Evolutionary conservation across 176 grass and related monocot species (phyloP).

Genomic region (Zea luxurians): DNA sequence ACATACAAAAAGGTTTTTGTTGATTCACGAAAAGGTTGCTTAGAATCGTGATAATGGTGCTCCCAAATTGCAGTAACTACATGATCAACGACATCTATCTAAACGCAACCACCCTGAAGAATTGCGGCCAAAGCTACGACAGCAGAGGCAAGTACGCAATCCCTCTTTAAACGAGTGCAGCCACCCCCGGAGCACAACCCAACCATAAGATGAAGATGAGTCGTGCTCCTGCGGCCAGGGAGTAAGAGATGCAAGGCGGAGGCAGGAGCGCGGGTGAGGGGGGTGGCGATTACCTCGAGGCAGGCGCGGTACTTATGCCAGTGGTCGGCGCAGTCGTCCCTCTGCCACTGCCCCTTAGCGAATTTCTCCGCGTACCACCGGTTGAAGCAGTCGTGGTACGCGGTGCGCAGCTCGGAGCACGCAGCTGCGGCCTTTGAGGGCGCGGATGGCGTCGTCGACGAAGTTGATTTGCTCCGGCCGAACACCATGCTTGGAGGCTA

Average conservation of each 20-base stretch:
- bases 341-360: slow-evolving; percentile 87
- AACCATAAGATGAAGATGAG: neutral
- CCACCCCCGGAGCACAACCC: neutral
- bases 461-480: slow-evolving; percentile 41
- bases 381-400: slow-evolving; percentile 98
- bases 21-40: neutral
- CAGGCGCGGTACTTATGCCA: slow-evolving; percentile 83
- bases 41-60: neutral
- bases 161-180: neutral
- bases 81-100: neutral
- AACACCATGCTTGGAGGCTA: slow-evolving; percentile 41
- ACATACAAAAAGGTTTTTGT: neutral
- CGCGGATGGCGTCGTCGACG: slow-evolving; percentile 18
- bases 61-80: neutral
- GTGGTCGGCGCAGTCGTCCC: slow-evolving; percentile 71
- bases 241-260: neutral
- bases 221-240: neutral
- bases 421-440: slow-evolving; percentile 49
- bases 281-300: slow-evolving; percentile 47
- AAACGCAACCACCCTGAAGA: neutral
- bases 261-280: neutral
- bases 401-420: slow-evolving; percentile 63
- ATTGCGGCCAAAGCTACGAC: neutral
- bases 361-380: slow-evolving; percentile 96
- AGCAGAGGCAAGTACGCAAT: neutral